Percentiles rank a stretch among this genome's conserved stretches.
Conservation (phyloP, 2,329 filamentous ascomycete genomes). For the Zymoseptoria ardabiliae region DNA sequence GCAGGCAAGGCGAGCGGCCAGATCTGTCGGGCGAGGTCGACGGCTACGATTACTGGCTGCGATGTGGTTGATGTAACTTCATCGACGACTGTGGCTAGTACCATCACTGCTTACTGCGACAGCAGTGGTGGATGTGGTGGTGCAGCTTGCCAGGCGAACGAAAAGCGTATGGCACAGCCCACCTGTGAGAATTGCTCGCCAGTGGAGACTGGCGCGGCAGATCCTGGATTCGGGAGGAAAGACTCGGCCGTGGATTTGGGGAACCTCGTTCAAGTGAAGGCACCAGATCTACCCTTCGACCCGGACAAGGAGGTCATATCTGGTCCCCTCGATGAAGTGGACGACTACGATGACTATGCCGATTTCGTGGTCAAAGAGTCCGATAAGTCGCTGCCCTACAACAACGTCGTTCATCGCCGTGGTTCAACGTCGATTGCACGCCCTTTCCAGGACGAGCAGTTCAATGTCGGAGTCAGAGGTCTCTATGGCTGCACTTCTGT, state of each 20-base stretch:
- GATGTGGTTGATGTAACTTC: background rate
- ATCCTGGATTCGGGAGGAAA: background rate
- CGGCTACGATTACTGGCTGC: constrained; percentile 2
- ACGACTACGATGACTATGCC: background rate
- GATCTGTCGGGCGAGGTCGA: constrained; percentile 1
- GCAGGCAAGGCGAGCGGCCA: background rate
- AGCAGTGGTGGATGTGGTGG: background rate
- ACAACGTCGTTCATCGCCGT: background rate
- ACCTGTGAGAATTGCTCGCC: constrained; percentile 1
- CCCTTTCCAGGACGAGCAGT: background rate
- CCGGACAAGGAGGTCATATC: background rate
- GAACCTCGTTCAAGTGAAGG: background rate
- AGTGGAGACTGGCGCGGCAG: background rate
- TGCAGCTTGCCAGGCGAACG: background rate
- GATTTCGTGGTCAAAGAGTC: constrained; percentile 2
- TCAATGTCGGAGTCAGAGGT: constrained; percentile 3
- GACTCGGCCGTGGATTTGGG: background rate
- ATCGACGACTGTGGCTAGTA: constrained; percentile 1
- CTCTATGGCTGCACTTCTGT: constrained; percentile 7
- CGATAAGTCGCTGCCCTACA: background rate
- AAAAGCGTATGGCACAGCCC: background rate
- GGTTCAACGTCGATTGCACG: constrained; percentile 4
- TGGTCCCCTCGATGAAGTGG: background rate
- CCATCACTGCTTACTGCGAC: constrained; percentile 3
- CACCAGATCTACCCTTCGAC: background rate